Percentiles rank a stretch among this genome's conserved stretches.
Evolutionary conservation across 495 filamentous ascomycete genomes (phyloP).

Genomic region (Aspergillus steynii): DNA sequence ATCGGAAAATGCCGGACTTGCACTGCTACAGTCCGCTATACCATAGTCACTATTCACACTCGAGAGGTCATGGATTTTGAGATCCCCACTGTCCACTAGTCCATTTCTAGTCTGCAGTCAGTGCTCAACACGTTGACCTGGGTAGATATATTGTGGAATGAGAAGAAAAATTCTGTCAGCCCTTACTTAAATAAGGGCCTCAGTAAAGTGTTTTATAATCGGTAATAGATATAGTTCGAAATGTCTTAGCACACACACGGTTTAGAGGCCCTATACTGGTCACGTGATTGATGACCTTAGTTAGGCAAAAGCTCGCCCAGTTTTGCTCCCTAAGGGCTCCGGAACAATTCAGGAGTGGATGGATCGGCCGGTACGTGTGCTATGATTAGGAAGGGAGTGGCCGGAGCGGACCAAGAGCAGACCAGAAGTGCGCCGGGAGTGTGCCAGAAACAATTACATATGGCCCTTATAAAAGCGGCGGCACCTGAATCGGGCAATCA

Average conservation of each 20-base stretch:
- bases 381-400: slow-evolving; percentile 1
- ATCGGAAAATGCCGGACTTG: too few relatives aligned
- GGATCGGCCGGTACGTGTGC: slow-evolving; percentile 4
- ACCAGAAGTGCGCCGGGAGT: slow-evolving; percentile 1
- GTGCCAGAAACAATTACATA: not conserved
- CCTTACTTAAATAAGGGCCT: not conserved
- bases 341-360: not conserved
- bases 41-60: too few relatives aligned
- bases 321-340: slow-evolving; percentile 1
- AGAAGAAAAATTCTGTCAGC: not conserved
- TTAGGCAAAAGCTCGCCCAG: not conserved
- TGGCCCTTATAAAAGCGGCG: slow-evolving; percentile 6
- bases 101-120: slow-evolving; percentile 1
- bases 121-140: slow-evolving; percentile 3
- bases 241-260: not conserved
- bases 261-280: not conserved
- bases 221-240: not conserved
- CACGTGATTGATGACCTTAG: slow-evolving; percentile 3
- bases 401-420: slow-evolving; percentile 3
- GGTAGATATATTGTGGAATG: not conserved
- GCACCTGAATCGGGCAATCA: slow-evolving; percentile 5
- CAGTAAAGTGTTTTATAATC: not conserved
- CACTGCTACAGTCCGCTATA: too few relatives aligned
- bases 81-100: too few relatives aligned
- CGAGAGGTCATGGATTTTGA: too few relatives aligned